Evolutionary conservation across 2,329 filamentous ascomycete genomes (phyloP), one percentile per base, ranked within the genome.

Genomic region (Dactylellina parvicollis): DNA sequence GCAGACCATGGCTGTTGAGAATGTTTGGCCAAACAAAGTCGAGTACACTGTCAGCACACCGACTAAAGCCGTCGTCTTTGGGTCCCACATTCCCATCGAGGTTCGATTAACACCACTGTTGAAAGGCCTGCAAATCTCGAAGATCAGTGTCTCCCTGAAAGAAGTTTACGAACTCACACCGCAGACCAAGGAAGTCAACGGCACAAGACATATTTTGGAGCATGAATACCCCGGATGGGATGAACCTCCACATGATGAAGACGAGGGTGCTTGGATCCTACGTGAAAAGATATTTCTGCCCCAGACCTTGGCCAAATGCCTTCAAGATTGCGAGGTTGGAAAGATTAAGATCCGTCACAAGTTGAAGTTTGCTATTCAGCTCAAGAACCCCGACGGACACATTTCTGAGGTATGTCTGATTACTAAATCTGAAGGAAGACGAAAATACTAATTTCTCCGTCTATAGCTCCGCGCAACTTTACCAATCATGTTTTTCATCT

Each of bases 11-110:
- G 92, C 91, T 75, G 93, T 98, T 75, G 93, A 97, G 81, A 97
- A 97, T 79, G 90, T 96, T 75, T 99, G 95, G 95, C 91, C 92
- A 4, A 95, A 96, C 83, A 99, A 99, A 84, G 87, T 98, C 77
- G 92, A 96, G 80, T 99, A 99, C 82, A 94, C 92, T 28, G 92
- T 99, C 75, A 88, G 92, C 67, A 91, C 96, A 9, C 94, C 95
- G 0, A 93, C 92, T 78, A 97, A 97, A 82, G 95, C 95, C 1
- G 90, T 96, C 60, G 90, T 96, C 16, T 96, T 97, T 78, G 95
- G 95, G 54, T 96, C 92, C n/a, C 86, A 86, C 20, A 88, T 98
- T 52, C 88, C 89, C 0, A 85, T 96, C 71, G 89, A 96, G 77
- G 94, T 97, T 83, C 88, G 91, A 75, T 88, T 98, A 75, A 91